Conservation (phyloP, 768 basidiomycete genomes). For the Lactifluus piperatus region DNA sequence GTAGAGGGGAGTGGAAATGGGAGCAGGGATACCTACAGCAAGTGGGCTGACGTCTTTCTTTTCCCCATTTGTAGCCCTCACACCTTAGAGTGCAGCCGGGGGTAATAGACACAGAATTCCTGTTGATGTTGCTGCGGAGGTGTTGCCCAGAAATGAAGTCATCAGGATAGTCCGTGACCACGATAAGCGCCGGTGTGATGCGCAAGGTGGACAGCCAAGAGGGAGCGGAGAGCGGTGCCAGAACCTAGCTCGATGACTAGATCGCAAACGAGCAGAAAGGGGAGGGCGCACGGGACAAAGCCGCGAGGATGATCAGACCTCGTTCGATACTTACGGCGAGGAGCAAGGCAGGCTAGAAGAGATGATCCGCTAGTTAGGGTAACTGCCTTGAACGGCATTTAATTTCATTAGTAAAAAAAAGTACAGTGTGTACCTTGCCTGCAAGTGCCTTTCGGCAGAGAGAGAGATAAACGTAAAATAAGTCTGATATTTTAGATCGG, state of each 20-base stretch:
- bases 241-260: conserved; percentile 66
- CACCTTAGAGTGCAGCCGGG: conserved; percentile 36
- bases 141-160: conserved; percentile 49
- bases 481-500: too few relatives aligned
- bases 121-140: conserved; percentile 42
- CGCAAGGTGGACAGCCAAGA: conserved; percentile 42
- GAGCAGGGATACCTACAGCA: conserved; percentile 37
- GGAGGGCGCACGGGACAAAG: neutral
- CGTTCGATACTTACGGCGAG: conserved; percentile 59
- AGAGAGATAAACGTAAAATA: too few relatives aligned
- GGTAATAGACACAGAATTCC: conserved; percentile 35
- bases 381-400: conserved; percentile 50
- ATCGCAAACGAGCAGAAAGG: neutral
- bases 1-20: too few relatives aligned
- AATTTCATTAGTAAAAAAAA: too few relatives aligned
- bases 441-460: too few relatives aligned
- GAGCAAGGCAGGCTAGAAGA: conserved; percentile 62
- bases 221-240: conserved; percentile 58
- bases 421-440: too few relatives aligned
- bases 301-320: conserved; percentile 7
- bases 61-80: conserved; percentile 59
- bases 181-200: conserved; percentile 40
- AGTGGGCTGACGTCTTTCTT: conserved; percentile 34
- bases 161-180: conserved; percentile 66
- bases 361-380: conserved; percentile 61